phyloP scores from a whole-genome alignment of 257 asterid species.

The Fraxinus quadrangulata region DNA sequence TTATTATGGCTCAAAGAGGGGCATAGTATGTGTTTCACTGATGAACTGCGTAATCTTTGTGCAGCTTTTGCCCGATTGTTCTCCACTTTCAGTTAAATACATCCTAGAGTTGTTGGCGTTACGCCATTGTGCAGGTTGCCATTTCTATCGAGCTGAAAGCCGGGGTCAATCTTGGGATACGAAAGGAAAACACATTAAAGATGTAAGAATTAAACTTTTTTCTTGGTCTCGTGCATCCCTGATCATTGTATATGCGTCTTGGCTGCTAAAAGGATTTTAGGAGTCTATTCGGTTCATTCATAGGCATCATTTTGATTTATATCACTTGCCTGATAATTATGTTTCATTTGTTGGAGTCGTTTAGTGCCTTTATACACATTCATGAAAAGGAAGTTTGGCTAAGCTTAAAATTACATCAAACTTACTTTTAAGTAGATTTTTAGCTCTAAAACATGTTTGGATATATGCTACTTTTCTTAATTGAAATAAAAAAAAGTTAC shows the following conservation, averaged over 20 bases:
- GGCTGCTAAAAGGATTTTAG: neutral
- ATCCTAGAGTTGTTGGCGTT: constrained; percentile 65
- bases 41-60: constrained; percentile 17
- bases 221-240: constrained; percentile 15
- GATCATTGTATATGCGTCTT: neutral
- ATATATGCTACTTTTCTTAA: no score
- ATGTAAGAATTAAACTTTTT: constrained; percentile 49
- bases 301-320: neutral
- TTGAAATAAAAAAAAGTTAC: no score
- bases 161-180: constrained; percentile 82
- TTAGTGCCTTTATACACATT: neutral
- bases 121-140: constrained; percentile 88
- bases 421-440: neutral
- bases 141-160: constrained; percentile 79
- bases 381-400: neutral
- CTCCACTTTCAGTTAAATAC: constrained; percentile 73
- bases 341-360: neutral
- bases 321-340: neutral
- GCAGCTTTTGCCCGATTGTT: constrained; percentile 94
- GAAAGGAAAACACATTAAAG: constrained; percentile 74
- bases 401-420: neutral
- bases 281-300: neutral
- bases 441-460: neutral
- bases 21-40: constrained; percentile 12
- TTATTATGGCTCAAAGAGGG: no score